Evolutionary conservation across 768 basidiomycete genomes (phyloP).

Genomic region (Boletus patriciae): DNA sequence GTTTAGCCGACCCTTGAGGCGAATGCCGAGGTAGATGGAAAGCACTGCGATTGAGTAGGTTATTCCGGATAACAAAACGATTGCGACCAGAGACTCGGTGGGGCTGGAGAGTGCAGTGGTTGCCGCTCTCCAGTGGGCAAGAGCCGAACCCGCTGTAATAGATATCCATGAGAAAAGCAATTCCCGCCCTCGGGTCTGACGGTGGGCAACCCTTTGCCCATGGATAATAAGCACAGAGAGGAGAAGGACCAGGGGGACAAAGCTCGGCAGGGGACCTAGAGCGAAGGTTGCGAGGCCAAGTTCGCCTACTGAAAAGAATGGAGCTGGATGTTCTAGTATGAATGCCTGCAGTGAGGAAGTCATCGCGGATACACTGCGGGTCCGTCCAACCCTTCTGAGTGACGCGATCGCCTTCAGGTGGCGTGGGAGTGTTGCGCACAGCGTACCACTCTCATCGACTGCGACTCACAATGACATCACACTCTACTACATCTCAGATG

Average conservation of each 20-base stretch:
- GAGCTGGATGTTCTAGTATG: slow-evolving; percentile 27
- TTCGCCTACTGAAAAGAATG: slow-evolving; percentile 26
- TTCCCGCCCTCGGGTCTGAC: slow-evolving; percentile 32
- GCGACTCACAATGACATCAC: no score
- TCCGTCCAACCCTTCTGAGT: no score
- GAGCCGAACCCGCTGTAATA: slow-evolving; percentile 42
- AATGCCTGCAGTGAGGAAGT: slow-evolving; percentile 20
- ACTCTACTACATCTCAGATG: no score
- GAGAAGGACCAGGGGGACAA: slow-evolving; percentile 36
- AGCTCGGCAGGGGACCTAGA: slow-evolving; percentile 30
- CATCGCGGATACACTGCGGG: slow-evolving; percentile 14
- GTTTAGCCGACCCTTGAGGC: slow-evolving; percentile 30
- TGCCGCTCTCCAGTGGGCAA: slow-evolving; percentile 46
- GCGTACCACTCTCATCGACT: no score
- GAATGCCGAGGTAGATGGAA: slow-evolving; percentile 41
- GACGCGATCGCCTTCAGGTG: no score
- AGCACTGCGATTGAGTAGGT: slow-evolving; percentile 47
- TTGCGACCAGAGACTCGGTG: slow-evolving; percentile 45
- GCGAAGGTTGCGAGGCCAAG: slow-evolving; percentile 27
- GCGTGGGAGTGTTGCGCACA: no score
- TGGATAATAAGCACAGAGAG: slow-evolving; percentile 30
- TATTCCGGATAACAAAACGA: slow-evolving; percentile 42
- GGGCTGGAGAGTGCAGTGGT: slow-evolving; percentile 56
- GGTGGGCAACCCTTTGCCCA: slow-evolving; percentile 30
- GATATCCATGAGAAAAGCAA: slow-evolving; percentile 35